Percentiles rank a stretch among this genome's conserved stretches.
phyloP scores from a whole-genome alignment of 1,284 basidiomycete species.

The Termitomyces sp. region DNA sequence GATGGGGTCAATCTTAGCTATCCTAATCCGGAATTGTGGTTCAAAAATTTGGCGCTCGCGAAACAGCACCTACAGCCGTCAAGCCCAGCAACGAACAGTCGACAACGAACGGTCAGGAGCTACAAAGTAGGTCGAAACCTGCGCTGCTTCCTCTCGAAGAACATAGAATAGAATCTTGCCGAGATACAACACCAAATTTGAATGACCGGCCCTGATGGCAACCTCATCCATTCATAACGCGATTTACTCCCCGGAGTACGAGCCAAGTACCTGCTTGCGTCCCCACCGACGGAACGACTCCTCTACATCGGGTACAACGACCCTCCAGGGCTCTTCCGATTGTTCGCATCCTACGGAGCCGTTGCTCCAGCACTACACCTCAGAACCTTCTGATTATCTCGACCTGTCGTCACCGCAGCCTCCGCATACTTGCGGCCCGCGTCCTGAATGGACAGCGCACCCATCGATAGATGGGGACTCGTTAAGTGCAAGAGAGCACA shows the following conservation, averaged over 20 bases:
- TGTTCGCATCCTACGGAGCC: constrained; percentile 48
- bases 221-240: constrained; percentile 54
- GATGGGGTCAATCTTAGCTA: constrained; percentile 5
- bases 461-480: constrained; percentile 40
- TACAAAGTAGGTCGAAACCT: background rate
- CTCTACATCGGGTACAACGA: constrained; percentile 44
- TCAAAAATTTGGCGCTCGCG: constrained; percentile 4
- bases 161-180: background rate
- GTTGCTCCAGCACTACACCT: constrained; percentile 32
- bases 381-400: constrained; percentile 39
- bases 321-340: constrained; percentile 42
- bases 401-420: constrained; percentile 45
- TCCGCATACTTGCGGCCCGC: constrained; percentile 32
- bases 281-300: constrained; percentile 44
- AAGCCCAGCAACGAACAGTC: background rate
- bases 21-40: constrained; percentile 12
- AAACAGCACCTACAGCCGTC: constrained; percentile 5
- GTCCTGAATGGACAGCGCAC: constrained; percentile 29
- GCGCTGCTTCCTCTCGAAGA: background rate
- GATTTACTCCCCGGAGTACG: constrained; percentile 39
- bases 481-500: constrained; percentile 34
- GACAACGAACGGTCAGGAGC: background rate
- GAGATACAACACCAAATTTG: constrained; percentile 6
- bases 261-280: constrained; percentile 19
- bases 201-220: constrained; percentile 34